These are phyloP conservation scores for Pyrenopolyporus hunteri DNA, from an alignment of 495 filamentous ascomycete species.

Conservation along the genomic window DNA sequence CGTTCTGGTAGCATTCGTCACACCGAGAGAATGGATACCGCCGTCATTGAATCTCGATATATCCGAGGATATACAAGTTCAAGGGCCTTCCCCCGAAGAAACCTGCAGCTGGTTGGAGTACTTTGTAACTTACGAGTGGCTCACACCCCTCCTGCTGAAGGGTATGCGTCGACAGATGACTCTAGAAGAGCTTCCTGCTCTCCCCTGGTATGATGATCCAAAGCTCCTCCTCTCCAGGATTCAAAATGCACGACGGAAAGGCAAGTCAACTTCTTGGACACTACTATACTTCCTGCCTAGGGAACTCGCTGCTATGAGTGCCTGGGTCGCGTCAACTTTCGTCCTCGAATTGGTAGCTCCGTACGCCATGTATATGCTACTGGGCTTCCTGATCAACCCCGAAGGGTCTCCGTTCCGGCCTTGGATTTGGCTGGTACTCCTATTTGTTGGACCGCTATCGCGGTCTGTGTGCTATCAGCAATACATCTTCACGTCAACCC, in stretches of 20 bases:
- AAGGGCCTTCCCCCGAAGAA: conserved; percentile 51
- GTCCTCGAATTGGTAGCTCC: conserved; percentile 51
- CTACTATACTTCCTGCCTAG: conserved; percentile 46
- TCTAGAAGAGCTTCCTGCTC: conserved; percentile 53
- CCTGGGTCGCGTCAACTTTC: conserved; percentile 44
- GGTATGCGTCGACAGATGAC: conserved; percentile 50
- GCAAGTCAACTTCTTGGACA: conserved; percentile 51
- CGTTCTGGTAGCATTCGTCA: conserved; percentile 42
- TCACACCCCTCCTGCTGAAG: conserved; percentile 54
- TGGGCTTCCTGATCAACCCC: conserved; percentile 48
- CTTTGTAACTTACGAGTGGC: conserved; percentile 57
- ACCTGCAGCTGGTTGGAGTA: conserved; percentile 56
- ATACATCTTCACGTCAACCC: conserved; percentile 56
- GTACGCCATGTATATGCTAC: conserved; percentile 52
- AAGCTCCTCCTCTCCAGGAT: conserved; percentile 48
- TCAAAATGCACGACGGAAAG: conserved; percentile 45
- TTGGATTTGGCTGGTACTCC: conserved; percentile 51
- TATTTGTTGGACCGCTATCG: conserved; percentile 52
- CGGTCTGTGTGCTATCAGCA: conserved; percentile 54
- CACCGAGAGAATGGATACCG: conserved; percentile 49
- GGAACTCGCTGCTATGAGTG: conserved; percentile 49
- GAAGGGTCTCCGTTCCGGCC: conserved; percentile 46
- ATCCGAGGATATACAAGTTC: conserved; percentile 36
- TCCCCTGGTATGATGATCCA: conserved; percentile 59
- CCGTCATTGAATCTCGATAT: conserved; percentile 41